Evolutionary conservation across 768 basidiomycete species (phyloP).

Genomic region (Boletus fagicola): DNA sequence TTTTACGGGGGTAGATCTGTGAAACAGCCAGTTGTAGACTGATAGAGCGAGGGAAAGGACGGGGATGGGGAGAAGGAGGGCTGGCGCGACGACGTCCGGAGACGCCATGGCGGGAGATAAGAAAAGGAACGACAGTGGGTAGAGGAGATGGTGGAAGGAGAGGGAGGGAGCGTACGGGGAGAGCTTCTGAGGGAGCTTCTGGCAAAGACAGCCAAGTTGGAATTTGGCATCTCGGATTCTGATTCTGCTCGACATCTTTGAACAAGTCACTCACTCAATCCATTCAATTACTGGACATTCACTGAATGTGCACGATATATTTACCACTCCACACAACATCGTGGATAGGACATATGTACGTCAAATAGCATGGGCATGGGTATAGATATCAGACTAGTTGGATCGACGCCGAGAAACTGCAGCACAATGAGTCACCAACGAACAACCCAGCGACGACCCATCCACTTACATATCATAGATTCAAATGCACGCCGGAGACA

Average conservation of each 20-base stretch:
- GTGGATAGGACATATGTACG: neutral
- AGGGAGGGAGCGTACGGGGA: neutral
- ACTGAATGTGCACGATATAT: neutral
- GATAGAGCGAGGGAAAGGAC: constrained; percentile 19
- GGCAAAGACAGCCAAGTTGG: constrained; percentile 1
- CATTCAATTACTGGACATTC: no score
- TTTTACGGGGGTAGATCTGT: constrained; percentile 9
- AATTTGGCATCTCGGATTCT: constrained; percentile 23
- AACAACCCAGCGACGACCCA: neutral
- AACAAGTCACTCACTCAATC: constrained; percentile 9
- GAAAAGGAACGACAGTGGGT: constrained; percentile 20
- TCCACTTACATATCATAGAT: constrained; percentile 10
- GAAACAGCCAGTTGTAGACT: constrained; percentile 5
- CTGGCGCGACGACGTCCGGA: constrained; percentile 24
- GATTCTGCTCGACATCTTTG: constrained; percentile 10
- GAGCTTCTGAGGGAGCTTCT: constrained; percentile 1
- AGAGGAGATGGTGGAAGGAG: neutral
- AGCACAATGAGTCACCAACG: constrained; percentile 9
- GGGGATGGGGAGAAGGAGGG: constrained; percentile 27
- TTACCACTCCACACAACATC: neutral
- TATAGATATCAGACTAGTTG: neutral
- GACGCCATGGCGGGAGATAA: constrained; percentile 20
- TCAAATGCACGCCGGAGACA: neutral
- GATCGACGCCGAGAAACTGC: neutral
- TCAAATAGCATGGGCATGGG: neutral